Evolutionary conservation across 2,329 filamentous ascomycete genomes (phyloP), one percentile per base, ranked within the genome.

Genomic region (Pyrenochaeta sp.): DNA sequence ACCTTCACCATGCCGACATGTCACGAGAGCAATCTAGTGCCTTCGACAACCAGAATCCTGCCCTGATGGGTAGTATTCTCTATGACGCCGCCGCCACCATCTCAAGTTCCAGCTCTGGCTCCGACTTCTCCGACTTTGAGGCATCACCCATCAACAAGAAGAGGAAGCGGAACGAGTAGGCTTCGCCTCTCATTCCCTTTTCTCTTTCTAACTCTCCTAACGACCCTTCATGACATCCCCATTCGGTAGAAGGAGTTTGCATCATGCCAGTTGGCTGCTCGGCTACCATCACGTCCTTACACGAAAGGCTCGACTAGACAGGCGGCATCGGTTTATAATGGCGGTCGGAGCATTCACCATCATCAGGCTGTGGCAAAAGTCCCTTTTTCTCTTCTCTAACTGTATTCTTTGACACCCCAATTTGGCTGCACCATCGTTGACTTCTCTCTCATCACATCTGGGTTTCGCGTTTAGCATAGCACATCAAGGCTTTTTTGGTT

Each of bases 131-230:
- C 3, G 77, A 79, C 60, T 58, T 71, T 28, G 80, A 81, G 53
- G 72, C 75, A 28, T 63, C 72, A 65, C 50, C 75, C 65, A 49
- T 73, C 74, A 80, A 81, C 71, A 87, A 88, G 82, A 91, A 91
- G 85, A 65, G 66, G 58, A 95, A 94, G 89, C 85, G 89, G 79
- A 91, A 85, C 61, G 81, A 83, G 67, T 85, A 85, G 62, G 59
- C 32, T 34, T 53, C 28, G 24, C 22, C 55, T 49, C 36, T 37
- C 44, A 55, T 48, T 45, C 37, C 45, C 47, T 67, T 57, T 69
- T 70, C 56, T 61, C 61, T 39, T 66, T 68, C 67, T 59, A 61
- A 58, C 56, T 69, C 72, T 59, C 52, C 34, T 71, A 64, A 77
- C 64, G 74, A 77, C 64, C 65, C 60, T 66, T 71, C 66, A 77